Conservation (phyloP, 805 yeast genomes). For the Groenewaldozyma salmanticensis region DNA sequence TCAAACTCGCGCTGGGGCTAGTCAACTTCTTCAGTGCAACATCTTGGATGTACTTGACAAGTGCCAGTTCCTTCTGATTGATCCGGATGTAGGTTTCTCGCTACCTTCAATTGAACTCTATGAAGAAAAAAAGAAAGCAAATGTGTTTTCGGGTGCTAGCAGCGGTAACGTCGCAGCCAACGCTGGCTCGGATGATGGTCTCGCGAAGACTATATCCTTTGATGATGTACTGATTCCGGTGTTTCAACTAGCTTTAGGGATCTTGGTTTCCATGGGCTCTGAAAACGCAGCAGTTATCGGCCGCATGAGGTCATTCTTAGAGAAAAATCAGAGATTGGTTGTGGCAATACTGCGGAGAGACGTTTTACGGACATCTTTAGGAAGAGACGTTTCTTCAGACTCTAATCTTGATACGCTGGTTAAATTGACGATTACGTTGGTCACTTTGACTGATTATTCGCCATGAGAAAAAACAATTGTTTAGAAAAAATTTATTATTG, state of each 20-base stretch:
- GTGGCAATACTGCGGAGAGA: slow-evolving; percentile 58
- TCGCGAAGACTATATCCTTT: slow-evolving; percentile 2
- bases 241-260: slow-evolving; percentile 60
- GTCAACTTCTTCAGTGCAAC: slow-evolving; percentile 63
- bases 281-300: slow-evolving; percentile 50
- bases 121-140: slow-evolving; percentile 24
- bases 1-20: slow-evolving; percentile 68
- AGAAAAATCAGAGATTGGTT: slow-evolving; percentile 44
- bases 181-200: slow-evolving; percentile 33
- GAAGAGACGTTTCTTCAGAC: slow-evolving; percentile 14
- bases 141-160: slow-evolving; percentile 28
- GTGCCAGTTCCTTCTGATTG: slow-evolving; percentile 50
- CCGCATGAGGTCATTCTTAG: slow-evolving; percentile 43
- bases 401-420: slow-evolving; percentile 41
- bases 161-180: slow-evolving; percentile 45
- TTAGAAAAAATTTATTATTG: not conserved
- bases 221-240: slow-evolving; percentile 64
- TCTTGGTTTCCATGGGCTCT: slow-evolving; percentile 68
- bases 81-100: slow-evolving; percentile 71
- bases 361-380: slow-evolving; percentile 15
- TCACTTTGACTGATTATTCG: slow-evolving; percentile 35
- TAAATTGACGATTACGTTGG: slow-evolving; percentile 43
- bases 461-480: slow-evolving; percentile 1
- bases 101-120: slow-evolving; percentile 34
- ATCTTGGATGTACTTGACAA: slow-evolving; percentile 52